Conservation (phyloP, 163 green algal genomes). For the Chloroidium sp. region DNA sequence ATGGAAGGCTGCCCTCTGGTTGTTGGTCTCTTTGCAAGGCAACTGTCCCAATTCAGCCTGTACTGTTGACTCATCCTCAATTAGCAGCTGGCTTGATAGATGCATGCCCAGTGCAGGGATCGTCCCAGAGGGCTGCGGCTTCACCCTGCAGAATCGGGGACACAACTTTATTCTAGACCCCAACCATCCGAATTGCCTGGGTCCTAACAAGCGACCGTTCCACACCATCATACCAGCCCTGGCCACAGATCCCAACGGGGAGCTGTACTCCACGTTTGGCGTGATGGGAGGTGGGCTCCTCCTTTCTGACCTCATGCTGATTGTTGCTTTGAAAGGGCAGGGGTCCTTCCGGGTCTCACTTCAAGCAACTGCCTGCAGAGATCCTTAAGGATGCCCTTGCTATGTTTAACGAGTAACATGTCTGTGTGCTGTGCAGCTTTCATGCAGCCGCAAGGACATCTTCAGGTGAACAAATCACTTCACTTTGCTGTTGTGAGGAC, state of each 20-base stretch:
- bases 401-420: background rate
- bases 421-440: slow-evolving; percentile 19
- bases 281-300: slow-evolving; percentile 27
- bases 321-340: too few relatives aligned
- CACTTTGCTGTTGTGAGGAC: background rate
- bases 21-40: too few relatives aligned
- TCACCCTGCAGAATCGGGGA: slow-evolving; percentile 53
- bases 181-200: slow-evolving; percentile 60
- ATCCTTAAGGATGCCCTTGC: background rate
- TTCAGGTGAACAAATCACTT: slow-evolving; percentile 28
- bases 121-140: slow-evolving; percentile 59
- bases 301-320: background rate
- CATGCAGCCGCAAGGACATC: slow-evolving; percentile 69
- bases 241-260: slow-evolving; percentile 30
- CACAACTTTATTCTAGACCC: slow-evolving; percentile 52
- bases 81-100: too few relatives aligned
- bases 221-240: slow-evolving; percentile 74
- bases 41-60: too few relatives aligned
- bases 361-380: too few relatives aligned
- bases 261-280: slow-evolving; percentile 43
- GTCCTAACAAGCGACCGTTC: slow-evolving; percentile 60
- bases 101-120: slow-evolving; percentile 34
- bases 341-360: too few relatives aligned
- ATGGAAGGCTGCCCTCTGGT: too few relatives aligned
- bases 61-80: too few relatives aligned